Conservation (phyloP, 495 filamentous ascomycete genomes). For the Trichoderma parareesei region DNA sequence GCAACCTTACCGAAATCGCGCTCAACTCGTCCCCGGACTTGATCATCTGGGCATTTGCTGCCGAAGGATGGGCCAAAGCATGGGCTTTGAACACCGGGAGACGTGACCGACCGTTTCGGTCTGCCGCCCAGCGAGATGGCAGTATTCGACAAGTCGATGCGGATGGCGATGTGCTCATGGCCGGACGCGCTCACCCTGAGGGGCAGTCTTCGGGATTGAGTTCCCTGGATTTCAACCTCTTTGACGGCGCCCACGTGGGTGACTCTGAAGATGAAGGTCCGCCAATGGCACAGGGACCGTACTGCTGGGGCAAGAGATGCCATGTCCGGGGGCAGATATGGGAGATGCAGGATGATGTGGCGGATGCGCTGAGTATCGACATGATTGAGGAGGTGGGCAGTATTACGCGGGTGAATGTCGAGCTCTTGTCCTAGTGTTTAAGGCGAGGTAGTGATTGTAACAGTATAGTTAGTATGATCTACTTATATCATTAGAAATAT, state of each 20-base stretch:
- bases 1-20: constrained; percentile 29
- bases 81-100: constrained; percentile 25
- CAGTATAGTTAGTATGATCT: too few species aligned
- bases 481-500: too few species aligned
- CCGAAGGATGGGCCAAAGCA: constrained; percentile 22
- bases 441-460: not conserved
- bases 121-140: constrained; percentile 19
- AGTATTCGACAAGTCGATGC: constrained; percentile 18
- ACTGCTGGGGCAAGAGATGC: not conserved
- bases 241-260: not conserved
- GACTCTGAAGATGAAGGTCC: not conserved
- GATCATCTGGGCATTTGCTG: constrained; percentile 35
- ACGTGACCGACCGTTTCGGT: constrained; percentile 1
- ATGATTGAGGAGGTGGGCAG: not conserved
- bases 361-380: not conserved
- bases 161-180: constrained; percentile 19
- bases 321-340: not conserved
- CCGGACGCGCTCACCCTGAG: not conserved
- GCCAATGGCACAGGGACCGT: not conserved
- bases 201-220: not conserved
- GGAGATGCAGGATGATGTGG: not conserved
- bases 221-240: not conserved
- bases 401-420: not conserved
- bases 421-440: not conserved
- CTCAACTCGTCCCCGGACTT: constrained; percentile 29